phyloP scores from a whole-genome alignment of 345 rosid species.

The Microthlaspi erraticum region DNA sequence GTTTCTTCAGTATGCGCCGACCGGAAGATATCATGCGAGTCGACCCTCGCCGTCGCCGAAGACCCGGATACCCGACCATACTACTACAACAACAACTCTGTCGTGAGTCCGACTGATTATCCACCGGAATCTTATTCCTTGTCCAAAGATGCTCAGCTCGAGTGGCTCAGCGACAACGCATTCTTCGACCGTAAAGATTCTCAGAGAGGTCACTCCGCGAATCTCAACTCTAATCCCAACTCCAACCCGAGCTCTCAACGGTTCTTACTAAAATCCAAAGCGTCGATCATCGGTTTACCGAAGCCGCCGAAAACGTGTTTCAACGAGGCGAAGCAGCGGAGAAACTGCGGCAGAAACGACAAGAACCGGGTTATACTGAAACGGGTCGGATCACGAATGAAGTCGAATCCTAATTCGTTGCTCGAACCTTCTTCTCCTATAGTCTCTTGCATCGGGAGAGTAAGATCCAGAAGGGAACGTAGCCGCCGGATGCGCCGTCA shows the following conservation, averaged over 20 bases:
- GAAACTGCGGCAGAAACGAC: conserved; percentile 46
- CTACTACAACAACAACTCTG: conserved; percentile 12
- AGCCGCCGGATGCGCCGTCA: conserved; percentile 50
- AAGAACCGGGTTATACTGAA: conserved; percentile 59
- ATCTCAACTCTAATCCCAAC: conserved; percentile 37
- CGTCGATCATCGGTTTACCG: conserved; percentile 78
- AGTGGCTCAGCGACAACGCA: conserved; percentile 89
- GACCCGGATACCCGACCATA: conserved; percentile 13
- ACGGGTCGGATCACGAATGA: conserved; percentile 50
- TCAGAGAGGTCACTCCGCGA: conserved; percentile 57
- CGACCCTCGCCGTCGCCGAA: conserved; percentile 49
- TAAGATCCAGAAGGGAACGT: conserved; percentile 76
- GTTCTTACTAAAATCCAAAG: conserved; percentile 59
- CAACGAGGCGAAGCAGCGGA: conserved; percentile 59
- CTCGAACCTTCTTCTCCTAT: conserved; percentile 86
- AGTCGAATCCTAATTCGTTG: conserved; percentile 49
- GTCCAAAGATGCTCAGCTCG: conserved; percentile 75
- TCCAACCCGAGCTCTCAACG: conserved; percentile 66
- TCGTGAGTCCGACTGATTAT: conserved; percentile 50
- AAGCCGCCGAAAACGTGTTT: conserved; percentile 71
- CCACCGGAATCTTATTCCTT: conserved; percentile 91
- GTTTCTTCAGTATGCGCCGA: conserved; percentile 75
- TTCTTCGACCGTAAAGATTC: conserved; percentile 84
- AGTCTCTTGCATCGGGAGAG: conserved; percentile 93
- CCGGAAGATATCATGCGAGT: conserved; percentile 66